phyloP scores from a whole-genome alignment of 1,284 basidiomycete genomes.

The Wolfiporia cocos region DNA sequence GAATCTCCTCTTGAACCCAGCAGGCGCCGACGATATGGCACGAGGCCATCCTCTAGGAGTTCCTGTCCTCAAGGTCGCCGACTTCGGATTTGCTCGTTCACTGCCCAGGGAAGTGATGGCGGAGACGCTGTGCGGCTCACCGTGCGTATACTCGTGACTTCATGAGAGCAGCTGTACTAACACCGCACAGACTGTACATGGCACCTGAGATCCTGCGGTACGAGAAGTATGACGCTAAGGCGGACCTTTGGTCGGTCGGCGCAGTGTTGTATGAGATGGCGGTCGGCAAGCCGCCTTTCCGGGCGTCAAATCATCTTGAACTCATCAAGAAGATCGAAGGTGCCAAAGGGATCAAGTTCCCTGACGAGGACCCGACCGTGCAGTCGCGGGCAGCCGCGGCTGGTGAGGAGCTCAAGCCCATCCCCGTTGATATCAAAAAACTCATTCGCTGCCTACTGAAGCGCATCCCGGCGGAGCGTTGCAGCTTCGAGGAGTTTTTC shows the following conservation, averaged over 20 bases:
- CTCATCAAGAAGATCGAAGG: conserved; percentile 91
- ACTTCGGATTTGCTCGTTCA: conserved; percentile 96
- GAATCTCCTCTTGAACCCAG: conserved; percentile 88
- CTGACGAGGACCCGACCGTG: conserved; percentile 70
- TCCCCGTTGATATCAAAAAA: conserved; percentile 83
- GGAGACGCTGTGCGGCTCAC: conserved; percentile 96
- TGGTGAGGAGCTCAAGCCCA: conserved; percentile 45
- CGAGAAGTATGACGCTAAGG: conserved; percentile 97
- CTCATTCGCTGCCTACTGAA: conserved; percentile 83
- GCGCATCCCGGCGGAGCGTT: conserved; percentile 79
- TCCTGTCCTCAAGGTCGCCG: conserved; percentile 93
- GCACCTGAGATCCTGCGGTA: conserved; percentile 97
- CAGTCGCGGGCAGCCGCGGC: conserved; percentile 29
- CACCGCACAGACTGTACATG: conserved; percentile 80
- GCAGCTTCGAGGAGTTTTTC: conserved; percentile 93
- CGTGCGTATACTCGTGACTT: conserved; percentile 45
- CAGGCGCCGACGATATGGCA: conserved; percentile 71
- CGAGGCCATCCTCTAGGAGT: conserved; percentile 89
- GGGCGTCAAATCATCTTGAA: conserved; percentile 95
- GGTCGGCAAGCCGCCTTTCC: conserved; percentile 90
- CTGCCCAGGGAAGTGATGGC: conserved; percentile 92
- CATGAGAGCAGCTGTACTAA: neutral
- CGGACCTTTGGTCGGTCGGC: conserved; percentile 97
- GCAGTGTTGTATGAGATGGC: conserved; percentile 96
- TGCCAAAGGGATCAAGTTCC: conserved; percentile 83